Evolutionary conservation across 208 protist genomes (phyloP).

Genomic region (Vickermania spadyakhi): DNA sequence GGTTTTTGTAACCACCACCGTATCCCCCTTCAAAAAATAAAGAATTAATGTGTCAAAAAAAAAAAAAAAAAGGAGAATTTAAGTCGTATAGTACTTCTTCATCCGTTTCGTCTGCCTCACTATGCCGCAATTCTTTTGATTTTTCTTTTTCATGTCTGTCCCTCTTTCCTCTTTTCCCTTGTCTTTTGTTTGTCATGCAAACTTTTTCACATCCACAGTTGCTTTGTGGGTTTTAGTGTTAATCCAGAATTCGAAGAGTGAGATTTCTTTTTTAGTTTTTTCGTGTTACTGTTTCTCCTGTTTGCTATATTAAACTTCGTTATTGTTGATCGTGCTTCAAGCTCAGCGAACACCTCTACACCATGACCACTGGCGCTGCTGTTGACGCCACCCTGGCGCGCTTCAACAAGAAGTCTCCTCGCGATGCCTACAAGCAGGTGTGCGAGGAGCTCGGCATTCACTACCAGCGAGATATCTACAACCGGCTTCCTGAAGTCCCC

Average conservation of each 20-base stretch:
- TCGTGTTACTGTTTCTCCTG: not conserved
- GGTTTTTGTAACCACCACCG: too few relatives aligned
- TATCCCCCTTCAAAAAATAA: too few relatives aligned
- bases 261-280: not conserved
- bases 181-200: not conserved
- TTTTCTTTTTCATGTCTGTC: too few relatives aligned
- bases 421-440: constrained; percentile 63
- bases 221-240: not conserved
- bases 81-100: too few relatives aligned
- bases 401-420: constrained; percentile 69
- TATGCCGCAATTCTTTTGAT: too few relatives aligned
- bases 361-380: constrained; percentile 64
- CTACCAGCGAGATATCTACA: constrained; percentile 43
- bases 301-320: not conserved
- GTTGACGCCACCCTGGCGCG: constrained; percentile 60
- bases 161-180: too few relatives aligned
- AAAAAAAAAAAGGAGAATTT: too few relatives aligned
- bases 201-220: not conserved
- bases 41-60: too few relatives aligned
- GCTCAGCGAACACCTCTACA: too few relatives aligned
- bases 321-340: not conserved
- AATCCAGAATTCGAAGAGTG: not conserved
- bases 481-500: constrained; percentile 41
- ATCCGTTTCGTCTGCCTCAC: too few relatives aligned
- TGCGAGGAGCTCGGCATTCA: constrained; percentile 65